Conservation (phyloP, 2,329 filamentous ascomycete species). For the Colletotrichum chlorophyti region DNA sequence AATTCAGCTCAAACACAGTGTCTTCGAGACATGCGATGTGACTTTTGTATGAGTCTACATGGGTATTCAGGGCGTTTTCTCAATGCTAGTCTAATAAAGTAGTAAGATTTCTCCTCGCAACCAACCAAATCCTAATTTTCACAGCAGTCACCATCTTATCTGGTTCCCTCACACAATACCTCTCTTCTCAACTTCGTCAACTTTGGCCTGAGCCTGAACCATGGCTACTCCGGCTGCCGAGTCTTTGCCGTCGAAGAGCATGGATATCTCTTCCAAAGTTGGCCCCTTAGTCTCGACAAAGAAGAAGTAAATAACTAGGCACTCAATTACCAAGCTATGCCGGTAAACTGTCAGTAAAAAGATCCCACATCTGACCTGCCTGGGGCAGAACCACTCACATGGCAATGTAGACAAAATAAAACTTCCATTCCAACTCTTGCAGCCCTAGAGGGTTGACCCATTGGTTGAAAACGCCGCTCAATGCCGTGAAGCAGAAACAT, state of each 20-base stretch:
- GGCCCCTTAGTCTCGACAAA: constrained; percentile 58
- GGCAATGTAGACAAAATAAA: constrained; percentile 50
- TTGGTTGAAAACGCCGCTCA: constrained; percentile 44
- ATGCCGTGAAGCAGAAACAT: constrained; percentile 28
- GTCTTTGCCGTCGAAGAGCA: constrained; percentile 21
- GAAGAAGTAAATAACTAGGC: constrained; percentile 47
- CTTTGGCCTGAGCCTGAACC: constrained; percentile 7
- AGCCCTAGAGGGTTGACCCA: constrained; percentile 51
- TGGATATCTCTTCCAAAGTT: constrained; percentile 55
- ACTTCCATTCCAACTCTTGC: constrained; percentile 47
- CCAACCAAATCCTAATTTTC: too few species aligned
- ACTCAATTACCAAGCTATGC: constrained; percentile 35
- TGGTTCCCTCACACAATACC: background rate
- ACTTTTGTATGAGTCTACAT: too few species aligned
- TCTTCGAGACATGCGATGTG: too few species aligned
- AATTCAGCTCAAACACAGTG: too few species aligned
- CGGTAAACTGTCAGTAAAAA: background rate
- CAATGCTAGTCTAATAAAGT: too few species aligned
- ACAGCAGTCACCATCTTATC: too few species aligned
- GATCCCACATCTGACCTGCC: too few species aligned
- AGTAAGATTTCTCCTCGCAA: too few species aligned
- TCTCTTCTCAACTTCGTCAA: constrained; percentile 7
- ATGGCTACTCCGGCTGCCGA: constrained; percentile 19
- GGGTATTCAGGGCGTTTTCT: too few species aligned
- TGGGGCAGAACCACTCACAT: constrained; percentile 25